Conservation (phyloP, 495 filamentous ascomycete genomes). For the Neurospora cerealis region DNA sequence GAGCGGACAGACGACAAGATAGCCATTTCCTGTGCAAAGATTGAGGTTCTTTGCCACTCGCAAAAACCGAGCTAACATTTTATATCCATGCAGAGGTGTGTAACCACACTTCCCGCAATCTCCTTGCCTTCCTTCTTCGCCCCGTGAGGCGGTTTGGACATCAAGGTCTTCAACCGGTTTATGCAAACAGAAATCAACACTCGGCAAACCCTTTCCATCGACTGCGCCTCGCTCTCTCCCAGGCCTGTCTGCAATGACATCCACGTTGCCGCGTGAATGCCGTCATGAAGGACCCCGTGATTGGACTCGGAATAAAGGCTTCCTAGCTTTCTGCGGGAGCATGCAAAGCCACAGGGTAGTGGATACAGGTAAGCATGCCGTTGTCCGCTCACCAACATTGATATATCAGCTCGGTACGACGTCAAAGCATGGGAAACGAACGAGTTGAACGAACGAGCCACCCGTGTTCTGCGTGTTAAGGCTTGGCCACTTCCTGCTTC, state of each 20-base stretch:
- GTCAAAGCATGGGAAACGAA: background rate
- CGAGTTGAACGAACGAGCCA: background rate
- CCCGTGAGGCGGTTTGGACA: background rate
- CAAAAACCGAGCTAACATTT: too few relatives aligned
- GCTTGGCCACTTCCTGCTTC: background rate
- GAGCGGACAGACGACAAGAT: too few relatives aligned
- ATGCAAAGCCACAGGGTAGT: background rate
- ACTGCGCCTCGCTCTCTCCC: background rate
- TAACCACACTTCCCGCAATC: background rate
- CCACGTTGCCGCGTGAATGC: background rate
- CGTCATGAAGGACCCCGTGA: background rate
- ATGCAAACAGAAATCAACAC: background rate
- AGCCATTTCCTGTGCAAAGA: too few relatives aligned
- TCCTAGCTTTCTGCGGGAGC: background rate
- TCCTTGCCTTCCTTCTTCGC: background rate
- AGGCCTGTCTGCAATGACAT: background rate
- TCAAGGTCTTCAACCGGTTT: background rate
- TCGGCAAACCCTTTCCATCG: background rate
- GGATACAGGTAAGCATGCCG: background rate
- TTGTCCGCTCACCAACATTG: background rate
- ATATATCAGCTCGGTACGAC: background rate
- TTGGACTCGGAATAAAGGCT: background rate
- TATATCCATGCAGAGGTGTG: background rate
- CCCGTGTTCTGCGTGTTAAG: background rate
- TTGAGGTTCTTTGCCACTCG: too few relatives aligned